Evolutionary conservation across 164 flowering plant genomes (phyloP), one percentile per base, ranked within the genome.

Genomic region (Stephania japonica): DNA sequence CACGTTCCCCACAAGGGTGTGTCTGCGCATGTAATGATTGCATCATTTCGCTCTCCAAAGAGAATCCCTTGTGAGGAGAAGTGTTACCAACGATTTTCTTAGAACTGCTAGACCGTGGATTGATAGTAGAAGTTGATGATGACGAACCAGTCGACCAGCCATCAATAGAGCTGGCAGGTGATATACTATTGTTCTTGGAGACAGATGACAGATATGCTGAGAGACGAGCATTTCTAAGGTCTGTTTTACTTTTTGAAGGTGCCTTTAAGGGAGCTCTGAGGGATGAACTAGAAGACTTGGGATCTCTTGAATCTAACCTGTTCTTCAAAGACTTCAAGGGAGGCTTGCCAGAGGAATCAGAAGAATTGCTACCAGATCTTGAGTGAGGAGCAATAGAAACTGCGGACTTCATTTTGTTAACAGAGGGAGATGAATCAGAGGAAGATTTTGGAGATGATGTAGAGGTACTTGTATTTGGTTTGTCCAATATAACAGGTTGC

Each of bases 121-220:
- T 85, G 44, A 78, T 75, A 23, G 86, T 79, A 70, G 89, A 81
- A 74, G 87, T 83, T 73, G 97, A 84, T 42, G 94, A 85, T 11
- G 85, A 87, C 74, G 99, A 87, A 70, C 79, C 94, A 65, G 86
- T 75, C 16, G 98, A 95, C 90, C 89, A 87, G 50, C 91, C 92
- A 81, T 92, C 91, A 70, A 89, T 81, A 69, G 97, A 91, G 80
- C 91, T 89, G 68, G 90, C 84, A 59, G 97, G 87, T 71, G 91
- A 91, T 72, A 79, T 78, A 73, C 80, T 85, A 77, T 85, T 74
- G 23, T 70, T 77, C 79, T 84, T 81, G 50, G 89, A 42, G 10
- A 64, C 49, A 12, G 91, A 81, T 73, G 13, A 83, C 75, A 83
- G 41, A 78, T 77, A 68, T 72, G 85, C 75, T 21, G 88, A 79